Evolutionary conservation across 495 filamentous ascomycete species (phyloP).

Genomic region (Xylona heveae): DNA sequence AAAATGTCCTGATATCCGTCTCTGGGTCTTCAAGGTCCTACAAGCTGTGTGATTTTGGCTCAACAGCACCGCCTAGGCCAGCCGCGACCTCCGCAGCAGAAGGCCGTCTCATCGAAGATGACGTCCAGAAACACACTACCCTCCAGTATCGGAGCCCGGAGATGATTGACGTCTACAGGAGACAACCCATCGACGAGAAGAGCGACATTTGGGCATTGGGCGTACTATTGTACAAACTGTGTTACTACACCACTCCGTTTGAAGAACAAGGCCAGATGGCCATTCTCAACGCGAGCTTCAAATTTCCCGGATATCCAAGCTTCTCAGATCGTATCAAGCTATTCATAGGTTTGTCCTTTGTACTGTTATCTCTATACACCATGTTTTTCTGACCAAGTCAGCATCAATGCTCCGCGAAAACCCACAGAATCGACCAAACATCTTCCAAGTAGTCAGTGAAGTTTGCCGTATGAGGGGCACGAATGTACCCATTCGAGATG

Average conservation of each 20-base stretch:
- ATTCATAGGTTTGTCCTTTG: slow-evolving; percentile 51
- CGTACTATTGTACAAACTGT: slow-evolving; percentile 90
- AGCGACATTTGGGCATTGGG: slow-evolving; percentile 97
- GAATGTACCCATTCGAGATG: slow-evolving; percentile 80
- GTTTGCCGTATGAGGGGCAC: slow-evolving; percentile 74
- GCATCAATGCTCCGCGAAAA: slow-evolving; percentile 81
- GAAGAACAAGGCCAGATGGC: slow-evolving; percentile 95
- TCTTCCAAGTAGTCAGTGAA: slow-evolving; percentile 78
- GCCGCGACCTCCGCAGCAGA: slow-evolving; percentile 71
- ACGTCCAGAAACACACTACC: slow-evolving; percentile 92
- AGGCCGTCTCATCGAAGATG: slow-evolving; percentile 81
- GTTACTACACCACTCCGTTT: slow-evolving; percentile 98
- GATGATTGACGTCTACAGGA: slow-evolving; percentile 96
- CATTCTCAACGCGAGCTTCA: slow-evolving; percentile 93
- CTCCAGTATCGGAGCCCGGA: slow-evolving; percentile 94
- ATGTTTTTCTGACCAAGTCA: slow-evolving; percentile 16
- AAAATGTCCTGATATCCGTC: slow-evolving; percentile 83
- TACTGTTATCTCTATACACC: not conserved
- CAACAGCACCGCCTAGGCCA: slow-evolving; percentile 60
- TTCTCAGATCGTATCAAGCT: slow-evolving; percentile 85
- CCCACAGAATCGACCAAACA: slow-evolving; percentile 66
- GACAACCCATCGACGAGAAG: slow-evolving; percentile 95
- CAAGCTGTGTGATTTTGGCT: slow-evolving; percentile 97
- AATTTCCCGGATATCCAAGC: slow-evolving; percentile 65
- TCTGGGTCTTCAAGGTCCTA: slow-evolving; percentile 39